Base-by-base conservation (phyloP, 2,329 filamentous ascomycete species). In the Ophiosphaerella narmari region DNA sequence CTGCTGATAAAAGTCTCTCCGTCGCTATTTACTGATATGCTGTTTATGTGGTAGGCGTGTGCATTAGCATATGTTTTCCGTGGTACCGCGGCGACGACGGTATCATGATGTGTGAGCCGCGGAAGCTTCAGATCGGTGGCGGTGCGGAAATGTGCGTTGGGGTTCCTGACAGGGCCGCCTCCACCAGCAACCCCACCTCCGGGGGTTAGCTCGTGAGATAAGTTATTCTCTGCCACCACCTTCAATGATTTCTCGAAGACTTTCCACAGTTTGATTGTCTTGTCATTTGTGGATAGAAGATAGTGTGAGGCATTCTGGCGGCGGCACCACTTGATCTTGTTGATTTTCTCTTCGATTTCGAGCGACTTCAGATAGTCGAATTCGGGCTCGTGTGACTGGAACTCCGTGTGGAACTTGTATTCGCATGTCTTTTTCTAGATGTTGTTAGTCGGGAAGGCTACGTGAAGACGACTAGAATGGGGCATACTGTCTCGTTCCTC, bases 331-430 rank as follows among this genome's bases (percentile, higher is more conserved):
- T 97, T 99, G 80, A 99, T 99, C 82, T 99, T 99, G 84, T 99
- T 99, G 83, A 99, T 99, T 81, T 99, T 99, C 78, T 99, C 94
- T 82, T 99, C 94, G 71, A 99, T 99, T 78, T 99, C 94, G 65
- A 99, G 84, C 31, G 94, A 99, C 78, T 99, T 99, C 61, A 99
- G 85, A 75, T 99, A 99, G 77, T 99, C 94, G 76, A 99, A 99
- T 77, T 99, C 94, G 57, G 94, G 94, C 74, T 99, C 94, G 79
- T 99, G 94, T 66, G 94, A 99, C 80, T 99, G 94, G 69, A 99
- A 99, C 74, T 99, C 94, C 75, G 94, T 99, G 77, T 99, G 94
- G 76, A 99, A 99, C 77, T 97, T 99, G 83, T 99, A 99, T 77
- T 99, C 94, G 85, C 94, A 99, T 43, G 94, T 97, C 86, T 97